phyloP scores from a whole-genome alignment of 306 rosid species.

The Arachis stenosperma region DNA sequence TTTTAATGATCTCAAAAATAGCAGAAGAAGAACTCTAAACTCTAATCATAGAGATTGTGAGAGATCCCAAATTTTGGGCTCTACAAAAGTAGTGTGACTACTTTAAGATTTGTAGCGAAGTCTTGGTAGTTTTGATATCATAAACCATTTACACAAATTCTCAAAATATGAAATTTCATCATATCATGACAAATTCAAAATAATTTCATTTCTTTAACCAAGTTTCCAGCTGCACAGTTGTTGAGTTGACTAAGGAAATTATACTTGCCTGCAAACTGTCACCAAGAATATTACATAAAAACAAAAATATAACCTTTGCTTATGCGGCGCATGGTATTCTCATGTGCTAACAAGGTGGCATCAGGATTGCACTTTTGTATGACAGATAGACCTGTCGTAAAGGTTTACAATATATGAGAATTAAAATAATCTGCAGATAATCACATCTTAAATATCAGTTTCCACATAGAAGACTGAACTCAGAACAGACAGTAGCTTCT shows the following conservation, averaged over 20 bases:
- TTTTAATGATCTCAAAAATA: not conserved
- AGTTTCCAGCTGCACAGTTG: conserved; percentile 2
- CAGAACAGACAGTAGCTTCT: conserved; percentile 26
- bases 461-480: conserved; percentile 8
- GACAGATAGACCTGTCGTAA: conserved; percentile 75
- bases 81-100: not conserved
- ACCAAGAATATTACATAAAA: conserved; percentile 23
- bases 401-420: conserved; percentile 20
- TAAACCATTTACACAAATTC: conserved; percentile 20
- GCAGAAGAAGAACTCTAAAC: not conserved
- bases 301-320: conserved; percentile 61
- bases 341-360: conserved; percentile 73
- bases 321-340: conserved; percentile 73
- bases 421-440: not conserved
- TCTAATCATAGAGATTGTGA: not conserved
- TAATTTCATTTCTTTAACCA: conserved; percentile 15
- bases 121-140: not conserved
- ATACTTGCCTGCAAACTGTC: not conserved
- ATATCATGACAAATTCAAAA: conserved; percentile 1
- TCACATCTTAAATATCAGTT: conserved; percentile 8
- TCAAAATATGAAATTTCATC: not conserved
- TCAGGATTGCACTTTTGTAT: conserved; percentile 84
- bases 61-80: conserved; percentile 22
- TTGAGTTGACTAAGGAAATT: conserved; percentile 21
- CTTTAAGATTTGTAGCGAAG: conserved; percentile 16